Evolutionary conservation across 2,329 filamentous ascomycete species (phyloP), one percentile per base, ranked within the genome.

Genomic region (Ceratocystis alfenasii): DNA sequence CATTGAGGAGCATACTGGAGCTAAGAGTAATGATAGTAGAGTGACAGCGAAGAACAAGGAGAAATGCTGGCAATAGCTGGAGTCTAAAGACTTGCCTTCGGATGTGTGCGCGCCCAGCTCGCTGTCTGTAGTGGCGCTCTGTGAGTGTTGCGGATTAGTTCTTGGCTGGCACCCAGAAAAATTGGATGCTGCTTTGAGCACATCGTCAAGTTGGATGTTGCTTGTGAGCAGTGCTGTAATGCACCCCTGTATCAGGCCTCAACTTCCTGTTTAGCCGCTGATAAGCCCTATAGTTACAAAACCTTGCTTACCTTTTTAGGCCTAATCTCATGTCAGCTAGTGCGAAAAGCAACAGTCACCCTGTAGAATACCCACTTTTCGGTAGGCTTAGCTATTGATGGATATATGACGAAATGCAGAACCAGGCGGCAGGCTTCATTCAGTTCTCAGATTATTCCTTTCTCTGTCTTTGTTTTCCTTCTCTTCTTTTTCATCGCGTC

Each of bases 351-450:
- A 22, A 4, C 20, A n/a, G 48, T 17, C 48, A n/a, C n/a, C 3
- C n/a, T 50, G 8, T 50, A 53, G 48, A 3, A 30, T 36, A 10
- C 53, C 63, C 53, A 48, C 53, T 65, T 61, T 65, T 44, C 25
- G 33, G 63, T 28, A 48, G 63, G 63, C 53, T 60, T 36, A 30
- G 33, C 53, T 33, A 7, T 25, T 59, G 20, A 30, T 41, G 28
- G 44, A 10, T 25, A 20, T 63, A 63, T 63, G 44, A 63, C 61
- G 61, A 63, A 63, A 63, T 48, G n/a, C 36, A 41, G 12, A 53
- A 53, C 7, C 10, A 53, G 48, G 22, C 48, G 48, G 22, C 48
- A 45, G 33, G 59, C 59, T 41, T 36, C 41, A 33, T 15, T 46
- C 15, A 28, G 15, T 22, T 30, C 20, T 63, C 48, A 6, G 36